Evolutionary conservation across 331 rosid genomes (phyloP).

Genomic region (Quercus phellos): DNA sequence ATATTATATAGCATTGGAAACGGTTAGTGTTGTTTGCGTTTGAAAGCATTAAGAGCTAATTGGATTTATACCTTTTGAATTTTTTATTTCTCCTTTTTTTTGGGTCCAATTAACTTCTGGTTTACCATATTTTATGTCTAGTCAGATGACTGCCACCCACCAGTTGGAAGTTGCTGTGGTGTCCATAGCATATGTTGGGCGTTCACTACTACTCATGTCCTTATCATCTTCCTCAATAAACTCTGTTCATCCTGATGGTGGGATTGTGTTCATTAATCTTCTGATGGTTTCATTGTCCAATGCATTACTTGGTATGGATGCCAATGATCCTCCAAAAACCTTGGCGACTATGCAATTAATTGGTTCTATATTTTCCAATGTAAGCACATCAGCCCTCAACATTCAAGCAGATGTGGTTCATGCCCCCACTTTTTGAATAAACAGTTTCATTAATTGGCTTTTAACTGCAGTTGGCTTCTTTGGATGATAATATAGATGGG

Average conservation of each 20-base stretch:
- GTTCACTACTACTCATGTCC: conserved; percentile 74
- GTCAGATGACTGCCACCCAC: conserved; percentile 99
- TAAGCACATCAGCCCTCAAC: conserved; percentile 38
- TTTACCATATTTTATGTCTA: conserved; percentile 44
- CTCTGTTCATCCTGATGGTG: conserved; percentile 49
- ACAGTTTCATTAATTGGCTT: conserved; percentile 21
- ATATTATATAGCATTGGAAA: conserved; percentile 93
- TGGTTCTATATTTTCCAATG: conserved; percentile 92
- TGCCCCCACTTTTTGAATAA: not conserved
- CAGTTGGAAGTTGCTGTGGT: conserved; percentile 95
- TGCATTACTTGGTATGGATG: conserved; percentile 99
- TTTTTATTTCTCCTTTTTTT: conserved; percentile 14
- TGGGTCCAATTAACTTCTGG: conserved; percentile 29
- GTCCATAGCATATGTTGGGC: conserved; percentile 95
- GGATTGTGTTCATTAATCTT: conserved; percentile 60
- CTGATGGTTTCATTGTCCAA: conserved; percentile 88
- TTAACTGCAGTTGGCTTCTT: conserved; percentile 72
- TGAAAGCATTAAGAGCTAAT: not conserved
- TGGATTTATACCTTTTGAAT: not conserved
- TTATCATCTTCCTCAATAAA: conserved; percentile 48
- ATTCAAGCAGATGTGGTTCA: not conserved
- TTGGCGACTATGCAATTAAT: conserved; percentile 96
- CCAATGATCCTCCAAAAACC: conserved; percentile 99
- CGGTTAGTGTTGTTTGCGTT: conserved; percentile 61
- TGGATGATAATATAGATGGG: conserved; percentile 70